These are phyloP conservation scores for Multifurca ochricompacta DNA, from an alignment of 768 basidiomycete genomes.

Conservation along the genomic window DNA sequence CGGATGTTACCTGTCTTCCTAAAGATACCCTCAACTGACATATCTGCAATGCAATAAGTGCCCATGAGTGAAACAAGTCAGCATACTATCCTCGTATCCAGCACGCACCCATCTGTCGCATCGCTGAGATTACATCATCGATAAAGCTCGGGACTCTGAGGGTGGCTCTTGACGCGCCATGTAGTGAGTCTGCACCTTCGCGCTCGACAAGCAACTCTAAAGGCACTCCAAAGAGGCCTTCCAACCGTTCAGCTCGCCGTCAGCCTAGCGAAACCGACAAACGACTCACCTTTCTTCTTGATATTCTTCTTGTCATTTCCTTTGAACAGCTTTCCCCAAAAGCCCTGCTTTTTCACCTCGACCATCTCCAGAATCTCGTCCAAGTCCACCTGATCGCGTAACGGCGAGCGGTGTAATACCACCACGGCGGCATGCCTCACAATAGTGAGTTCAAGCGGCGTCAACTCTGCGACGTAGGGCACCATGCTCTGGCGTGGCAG, in stretches of 20 bases:
- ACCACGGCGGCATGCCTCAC: constrained; percentile 89
- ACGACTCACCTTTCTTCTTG: constrained; percentile 68
- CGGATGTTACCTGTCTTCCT: constrained; percentile 97
- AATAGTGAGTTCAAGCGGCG: constrained; percentile 77
- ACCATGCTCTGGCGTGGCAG: constrained; percentile 69
- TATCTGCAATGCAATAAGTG: constrained; percentile 47
- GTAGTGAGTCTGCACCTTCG: constrained; percentile 91
- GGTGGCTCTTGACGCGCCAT: constrained; percentile 79
- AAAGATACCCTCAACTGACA: constrained; percentile 99
- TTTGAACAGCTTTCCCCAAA: constrained; percentile 97
- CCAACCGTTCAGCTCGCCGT: constrained; percentile 17
- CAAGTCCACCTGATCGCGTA: constrained; percentile 78
- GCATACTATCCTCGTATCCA: neutral
- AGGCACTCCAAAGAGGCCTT: constrained; percentile 90
- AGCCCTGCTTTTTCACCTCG: constrained; percentile 85
- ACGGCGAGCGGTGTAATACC: constrained; percentile 64
- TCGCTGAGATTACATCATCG: constrained; percentile 95
- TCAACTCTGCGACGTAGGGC: constrained; percentile 80
- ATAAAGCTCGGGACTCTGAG: constrained; percentile 94
- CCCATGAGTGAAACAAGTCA: constrained; percentile 1
- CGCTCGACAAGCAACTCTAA: constrained; percentile 89
- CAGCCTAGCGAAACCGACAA: neutral
- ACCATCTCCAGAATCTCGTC: constrained; percentile 93
- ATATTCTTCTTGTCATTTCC: constrained; percentile 80
- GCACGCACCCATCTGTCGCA: constrained; percentile 94